A percentile compares a stretch with the other conserved stretches of the same genome.
Evolutionary conservation across 2,329 filamentous ascomycete species (phyloP).

Genomic region (Claviceps paspali): DNA sequence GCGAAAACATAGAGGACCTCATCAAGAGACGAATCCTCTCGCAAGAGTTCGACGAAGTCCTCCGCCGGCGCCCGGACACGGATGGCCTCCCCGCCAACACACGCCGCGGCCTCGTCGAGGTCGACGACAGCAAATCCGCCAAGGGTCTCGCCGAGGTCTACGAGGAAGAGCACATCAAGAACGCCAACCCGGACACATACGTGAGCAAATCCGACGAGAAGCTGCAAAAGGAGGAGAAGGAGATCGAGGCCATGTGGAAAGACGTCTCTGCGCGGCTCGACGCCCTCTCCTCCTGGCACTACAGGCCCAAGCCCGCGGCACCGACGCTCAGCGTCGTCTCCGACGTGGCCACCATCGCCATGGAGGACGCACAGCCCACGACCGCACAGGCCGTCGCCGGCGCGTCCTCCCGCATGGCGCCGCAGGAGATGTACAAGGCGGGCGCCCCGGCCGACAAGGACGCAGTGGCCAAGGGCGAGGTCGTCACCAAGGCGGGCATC

Average conservation of each 20-base stretch:
- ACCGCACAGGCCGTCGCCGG: slow-evolving; percentile 59
- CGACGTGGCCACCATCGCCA: slow-evolving; percentile 78
- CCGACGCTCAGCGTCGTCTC: slow-evolving; percentile 74
- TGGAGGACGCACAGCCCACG: slow-evolving; percentile 89
- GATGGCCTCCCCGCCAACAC: slow-evolving; percentile 43
- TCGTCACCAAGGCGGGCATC: slow-evolving; percentile 62
- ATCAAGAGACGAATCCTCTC: slow-evolving; percentile 88
- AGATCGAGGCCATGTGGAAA: slow-evolving; percentile 72
- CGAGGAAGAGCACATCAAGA: slow-evolving; percentile 77
- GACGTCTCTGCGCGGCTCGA: slow-evolving; percentile 70
- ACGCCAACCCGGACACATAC: slow-evolving; percentile 61
- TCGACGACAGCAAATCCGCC: slow-evolving; percentile 77
- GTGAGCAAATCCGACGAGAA: slow-evolving; percentile 74
- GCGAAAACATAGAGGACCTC: slow-evolving; percentile 79
- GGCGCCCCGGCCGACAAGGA: slow-evolving; percentile 43
- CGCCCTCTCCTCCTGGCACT: slow-evolving; percentile 83
- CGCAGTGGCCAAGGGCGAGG: slow-evolving; percentile 48
- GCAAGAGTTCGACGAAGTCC: slow-evolving; percentile 83
- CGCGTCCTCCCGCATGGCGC: slow-evolving; percentile 63
- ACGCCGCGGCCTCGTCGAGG: slow-evolving; percentile 58
- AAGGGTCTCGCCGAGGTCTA: slow-evolving; percentile 85
- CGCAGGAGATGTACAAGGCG: slow-evolving; percentile 87
- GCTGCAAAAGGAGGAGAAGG: slow-evolving; percentile 63
- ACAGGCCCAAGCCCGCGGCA: slow-evolving; percentile 74
- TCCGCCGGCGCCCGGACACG: slow-evolving; percentile 64